Conservation (phyloP, 2,329 filamentous ascomycete species). For the Aspergillus udagawae region DNA sequence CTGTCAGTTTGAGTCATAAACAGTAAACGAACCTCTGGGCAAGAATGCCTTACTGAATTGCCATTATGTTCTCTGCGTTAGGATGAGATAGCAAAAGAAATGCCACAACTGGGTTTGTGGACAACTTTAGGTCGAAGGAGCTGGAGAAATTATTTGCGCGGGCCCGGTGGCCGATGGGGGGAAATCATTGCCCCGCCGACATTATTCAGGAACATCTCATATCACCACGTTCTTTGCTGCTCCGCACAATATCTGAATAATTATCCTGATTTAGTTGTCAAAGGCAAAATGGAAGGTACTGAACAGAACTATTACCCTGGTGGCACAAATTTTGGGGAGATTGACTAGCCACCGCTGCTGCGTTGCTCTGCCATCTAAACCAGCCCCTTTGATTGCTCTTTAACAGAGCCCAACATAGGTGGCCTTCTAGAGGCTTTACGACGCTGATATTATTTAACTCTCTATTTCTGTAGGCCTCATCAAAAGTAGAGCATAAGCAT, state of each 20-base stretch:
- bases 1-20: constrained; percentile 15
- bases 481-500: background rate
- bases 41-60: constrained; percentile 28
- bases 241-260: background rate
- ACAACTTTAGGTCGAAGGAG: background rate
- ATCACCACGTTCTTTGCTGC: background rate
- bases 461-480: too few relatives aligned
- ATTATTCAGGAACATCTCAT: background rate
- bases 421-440: background rate
- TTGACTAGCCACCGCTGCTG: background rate
- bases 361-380: background rate
- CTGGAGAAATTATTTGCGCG: background rate
- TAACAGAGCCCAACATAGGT: background rate
- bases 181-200: background rate
- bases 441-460: too few relatives aligned
- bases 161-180: background rate
- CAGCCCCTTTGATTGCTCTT: background rate
- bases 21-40: background rate
- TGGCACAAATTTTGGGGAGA: background rate
- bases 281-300: background rate
- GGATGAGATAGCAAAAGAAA: background rate
- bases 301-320: background rate
- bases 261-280: background rate
- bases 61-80: constrained; percentile 23
- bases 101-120: background rate